A percentile compares a stretch with the other conserved stretches of the same genome.
Evolutionary conservation across 441 rosid species (phyloP).

Genomic region (Breynia disticha): DNA sequence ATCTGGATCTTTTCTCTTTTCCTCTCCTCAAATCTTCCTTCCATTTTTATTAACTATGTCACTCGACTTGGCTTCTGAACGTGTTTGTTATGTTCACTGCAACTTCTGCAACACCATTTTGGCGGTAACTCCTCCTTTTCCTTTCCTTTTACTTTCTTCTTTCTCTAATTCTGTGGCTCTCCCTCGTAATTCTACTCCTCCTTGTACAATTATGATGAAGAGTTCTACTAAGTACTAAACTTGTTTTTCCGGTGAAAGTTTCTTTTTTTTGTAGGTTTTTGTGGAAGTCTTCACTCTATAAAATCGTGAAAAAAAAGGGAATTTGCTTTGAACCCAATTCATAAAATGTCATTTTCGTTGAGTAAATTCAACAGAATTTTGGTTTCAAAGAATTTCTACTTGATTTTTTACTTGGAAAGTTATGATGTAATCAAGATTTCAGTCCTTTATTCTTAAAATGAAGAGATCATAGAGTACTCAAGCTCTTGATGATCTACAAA

Average conservation of each 20-base stretch:
- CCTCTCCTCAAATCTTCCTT: too few relatives aligned
- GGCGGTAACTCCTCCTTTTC: conserved; percentile 49
- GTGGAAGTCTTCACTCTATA: too few relatives aligned
- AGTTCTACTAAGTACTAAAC: too few relatives aligned
- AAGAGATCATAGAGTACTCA: too few relatives aligned
- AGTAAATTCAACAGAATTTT: conserved; percentile 3
- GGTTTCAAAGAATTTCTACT: conserved; percentile 12
- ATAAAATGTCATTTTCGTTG: conserved; percentile 3
- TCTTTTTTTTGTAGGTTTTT: too few relatives aligned
- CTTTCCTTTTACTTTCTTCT: neutral
- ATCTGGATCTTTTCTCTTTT: too few relatives aligned
- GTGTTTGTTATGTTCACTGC: conserved; percentile 93
- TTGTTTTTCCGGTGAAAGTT: too few relatives aligned
- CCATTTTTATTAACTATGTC: conserved; percentile 33
- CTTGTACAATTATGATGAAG: neutral
- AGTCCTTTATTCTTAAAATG: neutral
- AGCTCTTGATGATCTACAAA: too few relatives aligned
- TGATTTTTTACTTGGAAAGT: conserved; percentile 14
- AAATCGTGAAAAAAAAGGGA: neutral
- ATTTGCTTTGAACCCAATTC: conserved; percentile 1
- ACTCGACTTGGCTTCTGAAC: conserved; percentile 52
- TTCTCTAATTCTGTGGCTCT: conserved; percentile 3
- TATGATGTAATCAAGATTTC: neutral
- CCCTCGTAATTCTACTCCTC: neutral
- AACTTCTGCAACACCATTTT: conserved; percentile 91